Percentiles rank a stretch among this genome's conserved stretches.
phyloP scores from a whole-genome alignment of 306 rosid species.

The Vigna angularis region DNA sequence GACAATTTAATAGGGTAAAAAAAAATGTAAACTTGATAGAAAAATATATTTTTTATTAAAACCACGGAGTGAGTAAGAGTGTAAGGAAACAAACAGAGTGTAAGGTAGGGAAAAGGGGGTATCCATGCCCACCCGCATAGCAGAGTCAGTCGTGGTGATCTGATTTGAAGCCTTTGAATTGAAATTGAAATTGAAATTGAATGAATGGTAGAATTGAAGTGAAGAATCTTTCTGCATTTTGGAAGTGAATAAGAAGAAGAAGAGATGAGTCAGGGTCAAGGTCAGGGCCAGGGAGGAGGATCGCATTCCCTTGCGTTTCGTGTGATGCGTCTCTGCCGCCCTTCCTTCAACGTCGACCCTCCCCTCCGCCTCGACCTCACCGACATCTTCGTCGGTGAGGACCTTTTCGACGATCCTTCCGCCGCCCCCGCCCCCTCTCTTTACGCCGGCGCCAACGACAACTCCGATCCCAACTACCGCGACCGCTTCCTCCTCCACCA shows the following conservation, averaged over 20 bases:
- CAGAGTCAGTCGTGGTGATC: neutral
- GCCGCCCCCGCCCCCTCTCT: conserved; percentile 55
- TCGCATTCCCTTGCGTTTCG: conserved; percentile 88
- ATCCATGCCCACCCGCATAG: neutral
- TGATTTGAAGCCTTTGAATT: neutral
- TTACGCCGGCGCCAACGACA: conserved; percentile 47
- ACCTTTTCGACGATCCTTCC: conserved; percentile 75
- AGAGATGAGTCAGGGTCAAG: conserved; percentile 50
- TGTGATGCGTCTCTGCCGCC: conserved; percentile 90
- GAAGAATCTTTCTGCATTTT: neutral
- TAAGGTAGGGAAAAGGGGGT: neutral
- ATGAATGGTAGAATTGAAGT: neutral
- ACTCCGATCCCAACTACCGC: conserved; percentile 76
- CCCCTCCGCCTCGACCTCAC: conserved; percentile 82
- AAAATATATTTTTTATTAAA: too few relatives aligned
- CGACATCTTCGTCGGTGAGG: conserved; percentile 92
- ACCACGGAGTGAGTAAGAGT: too few relatives aligned
- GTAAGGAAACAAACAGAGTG: neutral
- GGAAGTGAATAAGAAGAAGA: neutral
- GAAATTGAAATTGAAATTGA: too few relatives aligned
- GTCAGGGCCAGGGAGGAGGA: conserved; percentile 37
- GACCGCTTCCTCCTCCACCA: conserved; percentile 79
- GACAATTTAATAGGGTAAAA: too few relatives aligned
- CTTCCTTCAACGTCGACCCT: conserved; percentile 86
- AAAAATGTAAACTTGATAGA: too few relatives aligned